These are phyloP conservation scores for Strobilomyces confusus DNA, from an alignment of 768 basidiomycete species.

Conservation along the genomic window DNA sequence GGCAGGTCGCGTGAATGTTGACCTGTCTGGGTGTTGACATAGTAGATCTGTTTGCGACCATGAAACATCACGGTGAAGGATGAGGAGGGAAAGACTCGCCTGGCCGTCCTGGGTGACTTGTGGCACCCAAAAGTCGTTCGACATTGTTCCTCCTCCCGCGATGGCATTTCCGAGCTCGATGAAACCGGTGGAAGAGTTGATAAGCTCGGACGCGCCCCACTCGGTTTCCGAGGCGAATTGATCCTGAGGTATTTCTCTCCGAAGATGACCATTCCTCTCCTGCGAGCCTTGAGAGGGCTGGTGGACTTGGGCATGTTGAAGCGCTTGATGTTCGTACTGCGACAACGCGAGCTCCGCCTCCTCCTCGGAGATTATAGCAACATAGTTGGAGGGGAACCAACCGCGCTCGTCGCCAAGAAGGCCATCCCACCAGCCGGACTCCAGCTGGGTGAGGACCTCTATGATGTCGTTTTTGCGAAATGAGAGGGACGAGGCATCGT, in stretches of 20 bases:
- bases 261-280: conserved; percentile 7
- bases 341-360: conserved; percentile 70
- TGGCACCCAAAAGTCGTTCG: conserved; percentile 90
- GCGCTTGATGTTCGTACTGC: conserved; percentile 12
- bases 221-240: conserved; percentile 39
- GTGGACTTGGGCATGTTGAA: conserved; percentile 11
- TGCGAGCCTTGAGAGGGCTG: conserved; percentile 16
- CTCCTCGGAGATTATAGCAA: conserved; percentile 70
- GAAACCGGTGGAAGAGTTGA: conserved; percentile 37
- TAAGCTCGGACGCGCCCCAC: conserved; percentile 36
- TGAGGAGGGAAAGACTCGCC: conserved; percentile 41
- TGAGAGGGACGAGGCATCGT: conserved; percentile 84
- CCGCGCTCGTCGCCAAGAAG: conserved; percentile 85
- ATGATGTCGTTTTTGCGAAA: conserved; percentile 88
- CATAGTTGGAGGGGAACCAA: conserved; percentile 98
- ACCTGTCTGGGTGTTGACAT: no score
- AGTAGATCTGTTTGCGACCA: conserved; percentile 72
- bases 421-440: conserved; percentile 99
- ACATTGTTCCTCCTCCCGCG: conserved; percentile 32
- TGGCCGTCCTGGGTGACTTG: conserved; percentile 78
- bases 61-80: neutral
- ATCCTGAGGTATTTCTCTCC: conserved; percentile 19
- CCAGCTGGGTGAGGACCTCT: conserved; percentile 86
- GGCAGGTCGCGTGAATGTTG: no score
- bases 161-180: conserved; percentile 29